A percentile compares a stretch with the other conserved stretches of the same genome.
Conservation (phyloP, 768 basidiomycete genomes). For the Coprinellus aureogranulatus region DNA sequence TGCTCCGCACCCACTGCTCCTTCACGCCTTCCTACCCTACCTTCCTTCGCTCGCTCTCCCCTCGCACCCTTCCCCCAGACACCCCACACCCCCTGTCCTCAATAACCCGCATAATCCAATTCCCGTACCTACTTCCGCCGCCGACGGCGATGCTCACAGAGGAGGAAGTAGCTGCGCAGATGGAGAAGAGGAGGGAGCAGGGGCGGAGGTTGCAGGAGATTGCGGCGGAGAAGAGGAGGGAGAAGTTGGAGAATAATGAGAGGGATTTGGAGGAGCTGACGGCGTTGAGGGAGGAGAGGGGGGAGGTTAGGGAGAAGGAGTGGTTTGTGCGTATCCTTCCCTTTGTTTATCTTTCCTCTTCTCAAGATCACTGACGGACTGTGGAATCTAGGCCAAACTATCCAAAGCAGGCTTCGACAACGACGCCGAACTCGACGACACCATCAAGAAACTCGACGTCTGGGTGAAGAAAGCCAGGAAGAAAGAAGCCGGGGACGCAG, state of each 20-base stretch:
- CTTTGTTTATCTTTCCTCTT: no score
- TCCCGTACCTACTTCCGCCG: slow-evolving; percentile 69
- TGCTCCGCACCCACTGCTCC: slow-evolving; percentile 84
- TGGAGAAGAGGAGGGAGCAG: slow-evolving; percentile 83
- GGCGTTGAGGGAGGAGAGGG: slow-evolving; percentile 61
- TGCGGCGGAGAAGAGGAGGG: slow-evolving; percentile 77
- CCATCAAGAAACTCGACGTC: slow-evolving; percentile 82
- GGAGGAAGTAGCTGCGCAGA: slow-evolving; percentile 76
- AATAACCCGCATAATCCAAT: slow-evolving; percentile 76
- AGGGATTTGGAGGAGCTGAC: slow-evolving; percentile 64
- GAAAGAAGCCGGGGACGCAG: slow-evolving; percentile 66
- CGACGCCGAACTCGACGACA: slow-evolving; percentile 74
- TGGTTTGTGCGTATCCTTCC: slow-evolving; percentile 55
- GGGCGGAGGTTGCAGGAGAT: slow-evolving; percentile 88
- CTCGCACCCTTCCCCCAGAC: slow-evolving; percentile 23
- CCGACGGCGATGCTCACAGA: slow-evolving; percentile 81
- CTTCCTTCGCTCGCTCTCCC: slow-evolving; percentile 61
- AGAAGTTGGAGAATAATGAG: slow-evolving; percentile 85
- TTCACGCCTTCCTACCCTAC: slow-evolving; percentile 74
- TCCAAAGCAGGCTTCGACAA: slow-evolving; percentile 71
- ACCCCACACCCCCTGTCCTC: slow-evolving; percentile 59
- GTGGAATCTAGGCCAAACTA: slow-evolving; percentile 46
- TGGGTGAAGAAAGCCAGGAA: slow-evolving; percentile 76
- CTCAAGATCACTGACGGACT: no score
- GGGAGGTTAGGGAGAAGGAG: slow-evolving; percentile 63